A percentile compares a stretch with the other conserved stretches of the same genome.
Evolutionary conservation across 768 basidiomycete species (phyloP).

Genomic region (Hirschioporus abietinus): DNA sequence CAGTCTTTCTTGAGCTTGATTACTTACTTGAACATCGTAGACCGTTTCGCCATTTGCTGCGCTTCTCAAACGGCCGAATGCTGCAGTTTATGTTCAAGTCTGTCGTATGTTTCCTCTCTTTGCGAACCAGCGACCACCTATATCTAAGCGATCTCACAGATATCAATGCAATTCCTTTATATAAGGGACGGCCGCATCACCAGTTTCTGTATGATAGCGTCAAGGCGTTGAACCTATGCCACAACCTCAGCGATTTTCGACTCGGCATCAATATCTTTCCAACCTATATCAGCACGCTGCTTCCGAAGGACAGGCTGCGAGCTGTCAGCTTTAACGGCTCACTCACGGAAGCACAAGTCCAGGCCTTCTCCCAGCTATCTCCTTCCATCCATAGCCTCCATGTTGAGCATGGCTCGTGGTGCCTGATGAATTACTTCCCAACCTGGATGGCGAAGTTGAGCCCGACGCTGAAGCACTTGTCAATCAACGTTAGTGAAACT

Average conservation of each 20-base stretch:
- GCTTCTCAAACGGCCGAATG: slow-evolving; percentile 43
- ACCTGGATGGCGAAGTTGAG: slow-evolving; percentile 44
- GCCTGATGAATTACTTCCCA: slow-evolving; percentile 53
- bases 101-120: slow-evolving; percentile 40
- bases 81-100: slow-evolving; percentile 53
- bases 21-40: slow-evolving; percentile 20
- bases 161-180: slow-evolving; percentile 40
- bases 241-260: slow-evolving; percentile 51
- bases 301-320: slow-evolving; percentile 38
- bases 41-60: slow-evolving; percentile 58
- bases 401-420: slow-evolving; percentile 37
- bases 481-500: slow-evolving; percentile 49
- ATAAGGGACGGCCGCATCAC: slow-evolving; percentile 25
- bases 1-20: not conserved
- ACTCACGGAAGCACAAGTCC: slow-evolving; percentile 52
- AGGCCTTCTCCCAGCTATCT: slow-evolving; percentile 46
- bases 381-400: slow-evolving; percentile 21
- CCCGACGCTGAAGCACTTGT: slow-evolving; percentile 45
- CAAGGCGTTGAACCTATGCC: slow-evolving; percentile 40
- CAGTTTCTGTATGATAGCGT: slow-evolving; percentile 52
- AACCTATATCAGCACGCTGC: slow-evolving; percentile 42
- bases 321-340: slow-evolving; percentile 45
- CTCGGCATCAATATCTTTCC: slow-evolving; percentile 46
- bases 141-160: slow-evolving; percentile 29
- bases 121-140: not conserved